Evolutionary conservation across 257 asterid genomes (phyloP).

Genomic region (Eucommia ulmoides): DNA sequence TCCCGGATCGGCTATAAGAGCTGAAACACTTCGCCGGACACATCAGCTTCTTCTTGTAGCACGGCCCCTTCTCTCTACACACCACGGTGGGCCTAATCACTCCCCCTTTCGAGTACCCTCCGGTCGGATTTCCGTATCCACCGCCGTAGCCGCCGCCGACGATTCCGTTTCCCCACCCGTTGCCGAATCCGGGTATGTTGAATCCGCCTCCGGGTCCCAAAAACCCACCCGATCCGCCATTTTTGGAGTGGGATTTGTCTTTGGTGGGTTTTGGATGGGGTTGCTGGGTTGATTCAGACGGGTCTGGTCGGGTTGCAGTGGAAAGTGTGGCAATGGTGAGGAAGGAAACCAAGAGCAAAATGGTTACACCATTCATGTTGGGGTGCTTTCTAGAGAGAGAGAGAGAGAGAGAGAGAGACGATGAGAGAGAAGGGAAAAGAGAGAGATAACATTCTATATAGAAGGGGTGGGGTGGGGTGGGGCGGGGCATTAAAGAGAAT

Average conservation of each 20-base stretch:
- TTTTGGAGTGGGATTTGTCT: not conserved
- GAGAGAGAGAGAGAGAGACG: too few species aligned
- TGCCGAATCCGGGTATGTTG: not conserved
- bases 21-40: constrained; percentile 85
- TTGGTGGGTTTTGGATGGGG: not conserved
- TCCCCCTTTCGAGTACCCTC: constrained; percentile 19
- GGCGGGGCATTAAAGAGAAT: too few species aligned
- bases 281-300: too few species aligned
- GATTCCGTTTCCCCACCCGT: not conserved
- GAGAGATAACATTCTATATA: too few species aligned
- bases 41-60: constrained; percentile 52
- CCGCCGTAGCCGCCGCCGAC: not conserved
- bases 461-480: too few species aligned
- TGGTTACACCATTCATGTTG: not conserved
- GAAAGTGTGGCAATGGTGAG: not conserved
- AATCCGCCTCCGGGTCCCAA: not conserved
- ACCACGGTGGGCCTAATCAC: constrained; percentile 23
- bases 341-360: not conserved
- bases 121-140: not conserved
- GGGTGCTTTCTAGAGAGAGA: not conserved
- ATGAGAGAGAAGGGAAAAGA: too few species aligned
- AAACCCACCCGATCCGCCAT: not conserved
- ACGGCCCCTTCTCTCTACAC: constrained; percentile 64
- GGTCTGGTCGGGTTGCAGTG: too few species aligned
- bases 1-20: constrained; percentile 60